Base-by-base conservation (phyloP, 140 eudicot species). In the Bidens hawaiensis region DNA sequence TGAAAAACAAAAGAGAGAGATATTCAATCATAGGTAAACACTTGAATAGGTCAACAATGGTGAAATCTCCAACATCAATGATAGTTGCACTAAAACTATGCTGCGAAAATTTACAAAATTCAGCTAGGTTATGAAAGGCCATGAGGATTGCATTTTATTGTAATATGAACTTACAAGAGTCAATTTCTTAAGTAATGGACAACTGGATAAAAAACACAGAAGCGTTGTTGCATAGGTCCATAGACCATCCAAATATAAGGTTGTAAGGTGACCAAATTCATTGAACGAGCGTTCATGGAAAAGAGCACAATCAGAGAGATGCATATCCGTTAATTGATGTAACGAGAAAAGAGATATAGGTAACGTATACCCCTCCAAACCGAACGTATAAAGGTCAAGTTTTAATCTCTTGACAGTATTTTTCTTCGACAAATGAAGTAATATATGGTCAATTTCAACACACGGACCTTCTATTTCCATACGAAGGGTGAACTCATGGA, bases 21-120 rank as follows among this genome's bases (percentile, higher is more conserved):
- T 66, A 33, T 52, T 66, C 71, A 33, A 66, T 52, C 26, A 10
- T 12, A 4, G 19, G 71, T 16, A 51, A 2, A 66, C 52, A 51
- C 63, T 50, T 5, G 52, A 52, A 14, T 18, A 66, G 4, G 12
- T 66, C 40, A 51, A 2, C 13, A 34, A 66, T 34, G 24, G 71
- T 14, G 52, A 33, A 33, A n/a, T 24, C 40, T 9, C 28, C 71
- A 23, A 3, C 52, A 7, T 1, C 18, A 7, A 5, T 0, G 25
- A 66, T 33, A 36, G 25, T 52, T 48, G 4, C 5, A 22, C 2
- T 1, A 12, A 23, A 12, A 9, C 51, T 24, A 3, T 1, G 0
- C 62, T 51, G 71, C 62, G 36, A 30, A 27, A 50, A 13, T 50
- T n/a, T 55, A 52, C 13, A 19, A 3, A 30, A 48, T 48, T 48